Evolutionary conservation across 2,329 filamentous ascomycete genomes (phyloP).

Genomic region (Cladosporium colombiae): DNA sequence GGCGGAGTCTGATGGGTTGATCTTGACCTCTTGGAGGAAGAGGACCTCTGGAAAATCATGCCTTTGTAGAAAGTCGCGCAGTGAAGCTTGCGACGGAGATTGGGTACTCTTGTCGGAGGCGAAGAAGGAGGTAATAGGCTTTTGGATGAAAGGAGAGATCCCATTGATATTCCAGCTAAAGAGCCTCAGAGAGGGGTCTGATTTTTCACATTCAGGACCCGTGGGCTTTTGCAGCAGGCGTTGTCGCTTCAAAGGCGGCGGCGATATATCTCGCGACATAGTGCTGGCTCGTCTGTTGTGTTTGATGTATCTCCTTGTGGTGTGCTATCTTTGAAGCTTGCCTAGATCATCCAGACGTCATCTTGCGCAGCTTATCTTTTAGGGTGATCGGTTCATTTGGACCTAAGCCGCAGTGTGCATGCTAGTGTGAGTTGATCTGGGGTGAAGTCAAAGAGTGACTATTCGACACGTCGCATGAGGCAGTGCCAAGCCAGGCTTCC

Average conservation of each 20-base stretch:
- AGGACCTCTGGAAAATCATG: slow-evolving; percentile 49
- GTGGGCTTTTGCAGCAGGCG: background rate
- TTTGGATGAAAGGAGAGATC: slow-evolving; percentile 46
- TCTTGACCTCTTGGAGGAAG: slow-evolving; percentile 54
- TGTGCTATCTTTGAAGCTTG: background rate
- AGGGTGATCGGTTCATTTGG: background rate
- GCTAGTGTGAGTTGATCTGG: background rate
- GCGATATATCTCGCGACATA: slow-evolving; percentile 29
- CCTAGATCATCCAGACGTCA: background rate
- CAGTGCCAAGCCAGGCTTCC: background rate
- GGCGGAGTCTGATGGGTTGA: slow-evolving; percentile 42
- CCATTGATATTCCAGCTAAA: slow-evolving; percentile 55
- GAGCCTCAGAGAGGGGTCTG: slow-evolving; percentile 34
- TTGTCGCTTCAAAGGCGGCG: slow-evolving; percentile 36
- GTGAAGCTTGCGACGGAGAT: slow-evolving; percentile 30
- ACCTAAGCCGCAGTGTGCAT: background rate
- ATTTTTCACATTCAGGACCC: background rate
- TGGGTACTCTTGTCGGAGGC: slow-evolving; percentile 21
- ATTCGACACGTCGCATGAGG: background rate
- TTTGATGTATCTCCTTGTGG: too few relatives aligned
- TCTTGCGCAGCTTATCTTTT: background rate
- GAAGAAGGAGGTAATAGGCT: slow-evolving; percentile 45
- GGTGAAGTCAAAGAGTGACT: background rate
- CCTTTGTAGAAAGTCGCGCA: slow-evolving; percentile 47
- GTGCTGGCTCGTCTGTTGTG: background rate